Conservation (phyloP, 371 early-diverging fungal species). For the Fennellomyces sp. region DNA sequence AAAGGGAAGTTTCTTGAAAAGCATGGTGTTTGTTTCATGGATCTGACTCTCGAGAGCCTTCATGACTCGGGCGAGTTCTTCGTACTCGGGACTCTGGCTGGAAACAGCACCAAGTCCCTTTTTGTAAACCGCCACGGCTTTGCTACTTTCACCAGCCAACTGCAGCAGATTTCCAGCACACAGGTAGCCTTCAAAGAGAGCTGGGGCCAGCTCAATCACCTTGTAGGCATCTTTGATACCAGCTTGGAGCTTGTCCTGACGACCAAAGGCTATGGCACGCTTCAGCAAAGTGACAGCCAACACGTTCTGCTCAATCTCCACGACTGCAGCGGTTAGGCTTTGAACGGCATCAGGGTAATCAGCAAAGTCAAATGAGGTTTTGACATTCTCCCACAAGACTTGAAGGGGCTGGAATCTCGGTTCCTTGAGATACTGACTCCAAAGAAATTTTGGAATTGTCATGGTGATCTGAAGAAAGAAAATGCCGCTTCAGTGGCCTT, state of each 20-base stretch:
- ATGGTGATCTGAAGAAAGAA: no score
- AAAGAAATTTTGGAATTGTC: no score
- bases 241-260: not conserved
- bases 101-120: not conserved
- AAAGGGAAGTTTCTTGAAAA: not conserved
- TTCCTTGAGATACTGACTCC: no score
- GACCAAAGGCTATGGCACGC: not conserved
- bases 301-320: not conserved
- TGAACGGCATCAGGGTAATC: not conserved
- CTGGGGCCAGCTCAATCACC: not conserved
- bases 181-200: not conserved
- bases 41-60: not conserved
- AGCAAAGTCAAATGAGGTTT: not conserved
- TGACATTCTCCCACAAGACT: not conserved
- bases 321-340: not conserved
- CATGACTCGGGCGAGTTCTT: not conserved
- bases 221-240: not conserved
- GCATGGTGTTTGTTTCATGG: not conserved
- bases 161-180: not conserved
- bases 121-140: not conserved
- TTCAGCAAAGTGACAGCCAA: not conserved
- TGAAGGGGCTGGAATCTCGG: not conserved
- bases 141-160: not conserved
- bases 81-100: not conserved
- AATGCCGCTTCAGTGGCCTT: no score